phyloP scores from a whole-genome alignment of 371 early-diverging fungal species.

The Mortierella sp. region DNA sequence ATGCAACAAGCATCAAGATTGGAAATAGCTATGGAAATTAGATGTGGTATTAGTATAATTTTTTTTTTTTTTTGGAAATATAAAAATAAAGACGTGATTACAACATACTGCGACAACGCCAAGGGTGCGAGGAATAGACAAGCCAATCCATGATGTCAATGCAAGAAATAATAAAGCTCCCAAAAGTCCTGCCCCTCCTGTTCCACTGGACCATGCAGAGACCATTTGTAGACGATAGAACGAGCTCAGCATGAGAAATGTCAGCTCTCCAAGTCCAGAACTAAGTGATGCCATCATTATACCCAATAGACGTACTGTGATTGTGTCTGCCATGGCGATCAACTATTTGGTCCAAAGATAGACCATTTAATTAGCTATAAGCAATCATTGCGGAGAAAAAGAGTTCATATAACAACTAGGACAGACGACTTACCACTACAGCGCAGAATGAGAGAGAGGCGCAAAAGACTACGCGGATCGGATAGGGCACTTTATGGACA shows the following conservation, averaged over 20 bases:
- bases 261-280: conserved; percentile 63
- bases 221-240: conserved; percentile 58
- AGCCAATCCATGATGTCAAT: conserved; percentile 59
- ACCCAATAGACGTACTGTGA: conserved; percentile 51
- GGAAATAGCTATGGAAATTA: conserved; percentile 35
- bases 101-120: conserved; percentile 43
- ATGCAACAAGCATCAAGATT: conserved; percentile 31
- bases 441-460: conserved; percentile 44
- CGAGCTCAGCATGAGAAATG: conserved; percentile 62
- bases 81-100: neutral
- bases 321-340: conserved; percentile 43
- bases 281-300: conserved; percentile 62
- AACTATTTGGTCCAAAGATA: conserved; percentile 12
- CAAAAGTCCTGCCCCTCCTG: conserved; percentile 63
- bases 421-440: conserved; percentile 27
- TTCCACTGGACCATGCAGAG: conserved; percentile 61
- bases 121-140: conserved; percentile 45
- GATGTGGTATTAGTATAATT: neutral
- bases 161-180: conserved; percentile 60
- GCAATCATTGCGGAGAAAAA: neutral
- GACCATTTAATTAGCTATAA: neutral
- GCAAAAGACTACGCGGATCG: conserved; percentile 45
- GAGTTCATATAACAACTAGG: neutral
- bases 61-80: neutral
- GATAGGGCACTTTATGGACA: conserved; percentile 57